Evolutionary conservation across 1,284 basidiomycete genomes (phyloP), one percentile per base, ranked within the genome.

Genomic region (Marasmius oreades): DNA sequence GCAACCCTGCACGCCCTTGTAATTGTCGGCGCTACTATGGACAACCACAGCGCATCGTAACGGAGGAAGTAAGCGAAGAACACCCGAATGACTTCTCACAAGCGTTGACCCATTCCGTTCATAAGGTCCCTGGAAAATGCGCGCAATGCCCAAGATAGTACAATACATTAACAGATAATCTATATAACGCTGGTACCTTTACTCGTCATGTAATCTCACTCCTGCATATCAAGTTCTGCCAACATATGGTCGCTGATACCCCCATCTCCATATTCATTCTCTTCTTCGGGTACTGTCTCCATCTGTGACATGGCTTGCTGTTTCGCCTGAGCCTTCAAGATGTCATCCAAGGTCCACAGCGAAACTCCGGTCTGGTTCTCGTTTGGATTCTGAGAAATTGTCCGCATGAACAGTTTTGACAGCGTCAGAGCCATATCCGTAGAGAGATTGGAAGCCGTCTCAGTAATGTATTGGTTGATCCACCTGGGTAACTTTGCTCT

Each of bases 391-490:
- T 99, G 97, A 8, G 95, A 98, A 70, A 99, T 99, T 37, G 92
- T 90, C 5, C 97, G 85, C 84, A 99, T 95, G 74, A 99, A 99
- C 48, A 95, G 77, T 74, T 98, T 98, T 56, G 94, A 95, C 58
- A 98, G 79, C 3, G 94, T 94, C 58, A 99, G 77, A 7, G 96
- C 96, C 93, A 99, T 98, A 71, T 99, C 97, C 7, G 95, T 99
- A 7, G 97, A 99, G 55, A 99, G 78, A 72, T 99, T 99, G 10
- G 95, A 91, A 37, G 94, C 93, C 0, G 95, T 92, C 68, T 99
- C 97, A 14, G 93, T 96, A 68, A 99, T 99, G 69, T 98, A 98
- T 70, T 97, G 95, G 70, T 98, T 98, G 66, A 99, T 99, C 97
- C 97, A 99, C 53, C 93, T 89, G 1, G 97, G 97, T 62, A 99